These are phyloP conservation scores for Filobasidium wieringae DNA, from an alignment of 768 basidiomycete species.

Conservation along the genomic window DNA sequence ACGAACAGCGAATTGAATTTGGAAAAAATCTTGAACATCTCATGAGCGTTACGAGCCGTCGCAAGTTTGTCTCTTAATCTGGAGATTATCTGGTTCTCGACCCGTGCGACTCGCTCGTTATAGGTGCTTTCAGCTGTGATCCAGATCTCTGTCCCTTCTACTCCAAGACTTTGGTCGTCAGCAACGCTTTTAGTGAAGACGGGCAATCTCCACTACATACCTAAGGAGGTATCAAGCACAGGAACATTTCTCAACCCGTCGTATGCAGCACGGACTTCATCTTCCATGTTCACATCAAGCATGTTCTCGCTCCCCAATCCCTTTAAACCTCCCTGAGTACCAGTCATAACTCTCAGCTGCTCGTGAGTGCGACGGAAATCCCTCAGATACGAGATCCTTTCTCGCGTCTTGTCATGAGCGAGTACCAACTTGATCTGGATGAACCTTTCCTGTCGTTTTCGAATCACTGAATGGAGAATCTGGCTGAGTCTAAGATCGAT, in stretches of 20 bases:
- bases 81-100: slow-evolving; percentile 98
- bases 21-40: slow-evolving; percentile 98
- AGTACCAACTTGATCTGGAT: slow-evolving; percentile 90
- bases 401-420: slow-evolving; percentile 82
- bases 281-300: slow-evolving; percentile 88
- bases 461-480: slow-evolving; percentile 47
- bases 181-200: neutral
- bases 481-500: neutral
- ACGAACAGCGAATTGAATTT: slow-evolving; percentile 97
- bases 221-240: slow-evolving; percentile 82
- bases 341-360: slow-evolving; percentile 93
- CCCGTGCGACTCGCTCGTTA: slow-evolving; percentile 90
- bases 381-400: slow-evolving; percentile 69
- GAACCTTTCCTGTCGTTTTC: slow-evolving; percentile 80
- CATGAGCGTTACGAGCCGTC: slow-evolving; percentile 91
- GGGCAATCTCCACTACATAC: slow-evolving; percentile 43
- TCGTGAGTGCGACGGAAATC: slow-evolving; percentile 96
- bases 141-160: slow-evolving; percentile 97
- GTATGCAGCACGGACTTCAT: slow-evolving; percentile 90
- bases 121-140: slow-evolving; percentile 93
- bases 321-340: slow-evolving; percentile 74
- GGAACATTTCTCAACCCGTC: slow-evolving; percentile 96
- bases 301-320: slow-evolving; percentile 53
- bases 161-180: slow-evolving; percentile 1
- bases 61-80: slow-evolving; percentile 80